Evolutionary conservation across 2,329 filamentous ascomycete species (phyloP), one percentile per base, ranked within the genome.

Genomic region (Cladosporium cucumerinum): DNA sequence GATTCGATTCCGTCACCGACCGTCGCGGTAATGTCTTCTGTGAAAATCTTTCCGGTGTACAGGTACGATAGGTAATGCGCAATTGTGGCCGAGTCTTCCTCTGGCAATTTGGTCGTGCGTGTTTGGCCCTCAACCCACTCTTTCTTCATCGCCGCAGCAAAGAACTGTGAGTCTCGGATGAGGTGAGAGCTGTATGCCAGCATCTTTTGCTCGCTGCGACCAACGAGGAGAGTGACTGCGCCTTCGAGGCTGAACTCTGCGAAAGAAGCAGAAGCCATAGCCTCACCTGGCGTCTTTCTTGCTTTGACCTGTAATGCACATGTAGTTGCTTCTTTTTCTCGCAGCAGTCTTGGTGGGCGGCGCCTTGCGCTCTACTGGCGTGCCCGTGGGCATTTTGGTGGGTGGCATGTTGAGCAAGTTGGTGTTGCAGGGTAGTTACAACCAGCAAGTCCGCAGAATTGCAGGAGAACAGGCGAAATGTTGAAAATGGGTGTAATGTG

Each of bases 41-140:
- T 57, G 60, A 25, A 36, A 26, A 66, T 4, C 48, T 61, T 66
- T 2, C 36, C 46, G 18, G 14, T 48, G 60, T 70, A 68, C 0
- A 70, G 55, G 70, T 67, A 72, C n/a, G 66, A 60, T 0, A 67
- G n/a, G 30, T 69, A 72, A 18, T 69, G 10, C 7, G 43, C 25
- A 57, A 72, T 70, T 0, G 39, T 25, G 0, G 21, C 48, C 2
- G 63, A 43, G 6, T 65, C 36, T 14, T 66, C 65, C 2, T 68
- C 66, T 2, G 63, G 61, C 6, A 69, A 52, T 8, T 67, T 65
- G 28, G 69, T 61, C 3, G 21, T 59, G 21, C 62, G 64, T n/a
- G 46, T 64, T 28, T 65, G 59, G 3, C 65, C 70, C 34, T 66
- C 46, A 8, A 21, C 39, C 68, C 66, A 70, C 5, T 66, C 54